Evolutionary conservation across 2,329 filamentous ascomycete species (phyloP).

Genomic region (Raffaelea arxii): DNA sequence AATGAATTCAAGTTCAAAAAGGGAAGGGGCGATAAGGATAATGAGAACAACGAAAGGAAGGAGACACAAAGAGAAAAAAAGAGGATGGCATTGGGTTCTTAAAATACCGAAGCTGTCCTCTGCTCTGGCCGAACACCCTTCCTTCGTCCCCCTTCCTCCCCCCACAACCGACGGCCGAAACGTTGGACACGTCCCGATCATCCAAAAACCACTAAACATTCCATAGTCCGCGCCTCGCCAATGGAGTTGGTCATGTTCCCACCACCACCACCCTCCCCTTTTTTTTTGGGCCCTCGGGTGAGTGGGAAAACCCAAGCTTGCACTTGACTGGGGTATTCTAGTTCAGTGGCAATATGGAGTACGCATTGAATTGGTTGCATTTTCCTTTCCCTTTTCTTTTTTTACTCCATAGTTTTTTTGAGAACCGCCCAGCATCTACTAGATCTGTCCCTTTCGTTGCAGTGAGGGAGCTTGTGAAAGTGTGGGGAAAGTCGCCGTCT

Average conservation of each 20-base stretch:
- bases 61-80: conserved; percentile 1
- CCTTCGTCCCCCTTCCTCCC: not conserved
- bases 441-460: no score
- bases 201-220: not conserved
- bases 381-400: not conserved
- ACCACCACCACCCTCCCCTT: no score
- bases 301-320: conserved; percentile 6
- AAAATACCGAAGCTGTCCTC: conserved; percentile 1
- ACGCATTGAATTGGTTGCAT: not conserved
- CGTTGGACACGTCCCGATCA: not conserved
- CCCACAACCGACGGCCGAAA: not conserved
- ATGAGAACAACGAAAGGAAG: not conserved
- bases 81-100: conserved; percentile 3
- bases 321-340: no score
- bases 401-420: not conserved
- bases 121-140: not conserved
- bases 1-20: not conserved
- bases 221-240: no score
- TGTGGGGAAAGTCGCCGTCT: conserved; percentile 15
- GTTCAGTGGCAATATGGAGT: conserved; percentile 5
- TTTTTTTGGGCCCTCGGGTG: conserved; percentile 12
- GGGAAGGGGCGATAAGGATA: not conserved
- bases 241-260: no score
- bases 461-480: conserved; percentile 22
- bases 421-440: no score